Evolutionary conservation across 768 basidiomycete species (phyloP).

Genomic region (Lactifluus subvellereus): DNA sequence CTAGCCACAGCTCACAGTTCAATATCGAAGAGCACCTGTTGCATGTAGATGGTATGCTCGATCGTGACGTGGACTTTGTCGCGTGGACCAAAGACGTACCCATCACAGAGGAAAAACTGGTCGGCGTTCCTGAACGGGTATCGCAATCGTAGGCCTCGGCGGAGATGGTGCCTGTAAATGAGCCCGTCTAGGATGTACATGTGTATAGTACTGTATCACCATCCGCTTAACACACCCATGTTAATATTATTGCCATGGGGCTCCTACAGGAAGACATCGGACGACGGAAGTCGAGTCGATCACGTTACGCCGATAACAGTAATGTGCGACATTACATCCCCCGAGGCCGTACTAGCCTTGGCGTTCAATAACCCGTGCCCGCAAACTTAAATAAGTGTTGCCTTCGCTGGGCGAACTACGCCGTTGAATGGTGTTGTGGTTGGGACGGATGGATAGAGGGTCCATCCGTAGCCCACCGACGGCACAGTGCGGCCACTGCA

Average conservation of each 20-base stretch:
- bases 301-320: not conserved
- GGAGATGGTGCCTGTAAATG: conserved; percentile 5
- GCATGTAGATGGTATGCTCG: conserved; percentile 48
- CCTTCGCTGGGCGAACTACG: not conserved
- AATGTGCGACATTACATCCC: not conserved
- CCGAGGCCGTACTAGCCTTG: not conserved
- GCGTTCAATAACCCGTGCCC: not conserved
- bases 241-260: not conserved
- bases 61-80: conserved; percentile 53
- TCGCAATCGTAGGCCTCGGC: not conserved
- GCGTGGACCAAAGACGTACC: conserved; percentile 45
- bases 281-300: not conserved
- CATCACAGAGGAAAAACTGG: conserved; percentile 28
- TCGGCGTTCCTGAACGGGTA: conserved; percentile 2
- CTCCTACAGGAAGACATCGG: not conserved
- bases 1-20: conserved; percentile 53
- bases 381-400: not conserved
- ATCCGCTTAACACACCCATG: not conserved
- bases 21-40: conserved; percentile 52
- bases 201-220: not conserved
- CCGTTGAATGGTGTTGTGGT: not conserved
- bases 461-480: not conserved
- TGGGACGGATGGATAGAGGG: not conserved
- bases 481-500: not conserved
- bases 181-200: not conserved